A percentile compares a stretch with the other conserved stretches of the same genome.
These are phyloP conservation scores for Chrysoporthe cubensis DNA, from an alignment of 2,329 filamentous ascomycete genomes.

Conservation along the genomic window DNA sequence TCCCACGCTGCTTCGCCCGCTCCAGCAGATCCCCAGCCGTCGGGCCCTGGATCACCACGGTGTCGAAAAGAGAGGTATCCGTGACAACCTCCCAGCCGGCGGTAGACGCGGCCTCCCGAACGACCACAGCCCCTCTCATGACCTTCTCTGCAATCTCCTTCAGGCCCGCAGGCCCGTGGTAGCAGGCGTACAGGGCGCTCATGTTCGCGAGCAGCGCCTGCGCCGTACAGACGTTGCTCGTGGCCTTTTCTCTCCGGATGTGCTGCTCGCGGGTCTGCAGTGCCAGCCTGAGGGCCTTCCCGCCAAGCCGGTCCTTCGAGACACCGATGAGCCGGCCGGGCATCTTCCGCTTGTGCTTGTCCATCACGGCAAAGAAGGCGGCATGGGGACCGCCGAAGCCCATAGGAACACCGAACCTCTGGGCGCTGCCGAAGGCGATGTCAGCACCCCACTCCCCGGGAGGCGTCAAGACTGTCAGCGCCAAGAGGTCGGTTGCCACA, in stretches of 20 bases:
- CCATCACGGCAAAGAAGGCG: constrained; percentile 90
- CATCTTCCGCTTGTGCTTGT: constrained; percentile 93
- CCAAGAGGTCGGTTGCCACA: constrained; percentile 86
- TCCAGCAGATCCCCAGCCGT: constrained; percentile 40
- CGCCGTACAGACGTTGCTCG: constrained; percentile 95
- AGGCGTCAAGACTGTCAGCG: constrained; percentile 83
- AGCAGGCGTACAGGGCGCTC: constrained; percentile 92
- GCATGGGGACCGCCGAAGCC: constrained; percentile 95
- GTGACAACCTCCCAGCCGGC: constrained; percentile 27
- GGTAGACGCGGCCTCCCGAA: constrained; percentile 41
- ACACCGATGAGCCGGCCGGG: constrained; percentile 88
- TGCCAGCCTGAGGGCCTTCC: constrained; percentile 79
- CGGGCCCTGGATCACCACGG: constrained; percentile 69
- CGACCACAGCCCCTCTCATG: constrained; percentile 69
- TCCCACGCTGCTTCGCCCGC: constrained; percentile 52
- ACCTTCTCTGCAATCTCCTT: constrained; percentile 81
- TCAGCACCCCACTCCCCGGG: constrained; percentile 95
- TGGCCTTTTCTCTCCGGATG: constrained; percentile 94
- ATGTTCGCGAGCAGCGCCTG: constrained; percentile 95
- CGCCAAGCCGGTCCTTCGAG: constrained; percentile 86
- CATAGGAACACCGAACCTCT: constrained; percentile 89
- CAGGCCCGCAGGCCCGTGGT: constrained; percentile 85
- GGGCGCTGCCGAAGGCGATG: constrained; percentile 90
- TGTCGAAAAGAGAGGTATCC: constrained; percentile 68
- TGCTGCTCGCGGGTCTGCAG: constrained; percentile 95